phyloP scores from a whole-genome alignment of 805 yeast species.

The Candida broadrunensis region DNA sequence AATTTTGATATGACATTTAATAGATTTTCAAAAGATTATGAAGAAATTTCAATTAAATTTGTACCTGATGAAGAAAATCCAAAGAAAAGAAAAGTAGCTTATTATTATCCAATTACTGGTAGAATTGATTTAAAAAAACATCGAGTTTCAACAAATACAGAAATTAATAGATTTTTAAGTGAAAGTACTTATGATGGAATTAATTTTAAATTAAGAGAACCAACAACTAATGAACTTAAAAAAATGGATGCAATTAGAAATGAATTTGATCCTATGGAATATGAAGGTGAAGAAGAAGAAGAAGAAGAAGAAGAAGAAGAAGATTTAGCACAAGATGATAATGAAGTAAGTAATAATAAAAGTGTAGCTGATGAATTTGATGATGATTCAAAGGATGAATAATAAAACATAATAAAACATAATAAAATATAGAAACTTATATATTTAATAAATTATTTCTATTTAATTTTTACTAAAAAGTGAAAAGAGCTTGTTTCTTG shows the following conservation, averaged over 20 bases:
- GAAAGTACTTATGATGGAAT: constrained; percentile 61
- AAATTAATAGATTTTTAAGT: constrained; percentile 51
- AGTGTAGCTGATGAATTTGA: not conserved
- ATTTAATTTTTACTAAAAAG: too few relatives aligned
- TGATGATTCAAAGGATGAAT: not conserved
- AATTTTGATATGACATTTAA: constrained; percentile 74
- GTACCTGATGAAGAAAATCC: constrained; percentile 26
- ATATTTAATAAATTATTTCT: not conserved
- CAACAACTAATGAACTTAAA: constrained; percentile 66
- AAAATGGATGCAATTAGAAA: constrained; percentile 67
- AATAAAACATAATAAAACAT: not conserved
- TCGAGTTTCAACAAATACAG: constrained; percentile 61
- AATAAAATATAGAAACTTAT: not conserved
- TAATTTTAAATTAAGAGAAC: constrained; percentile 64
- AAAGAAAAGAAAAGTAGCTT: constrained; percentile 54
- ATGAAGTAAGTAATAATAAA: constrained; percentile 1
- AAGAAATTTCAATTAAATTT: constrained; percentile 70
- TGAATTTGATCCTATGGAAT: constrained; percentile 75
- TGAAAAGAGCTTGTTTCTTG: not conserved
- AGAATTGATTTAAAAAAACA: constrained; percentile 81
- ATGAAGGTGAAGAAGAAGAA: constrained; percentile 53
- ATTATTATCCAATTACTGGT: constrained; percentile 75
- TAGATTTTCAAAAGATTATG: constrained; percentile 43
- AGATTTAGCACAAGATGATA: constrained; percentile 6
- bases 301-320: constrained; percentile 10